A percentile compares a stretch with the other conserved stretches of the same genome.
These are phyloP conservation scores for Chlamydomonas sp. DNA, from an alignment of 139 green algal species.

Conservation along the genomic window DNA sequence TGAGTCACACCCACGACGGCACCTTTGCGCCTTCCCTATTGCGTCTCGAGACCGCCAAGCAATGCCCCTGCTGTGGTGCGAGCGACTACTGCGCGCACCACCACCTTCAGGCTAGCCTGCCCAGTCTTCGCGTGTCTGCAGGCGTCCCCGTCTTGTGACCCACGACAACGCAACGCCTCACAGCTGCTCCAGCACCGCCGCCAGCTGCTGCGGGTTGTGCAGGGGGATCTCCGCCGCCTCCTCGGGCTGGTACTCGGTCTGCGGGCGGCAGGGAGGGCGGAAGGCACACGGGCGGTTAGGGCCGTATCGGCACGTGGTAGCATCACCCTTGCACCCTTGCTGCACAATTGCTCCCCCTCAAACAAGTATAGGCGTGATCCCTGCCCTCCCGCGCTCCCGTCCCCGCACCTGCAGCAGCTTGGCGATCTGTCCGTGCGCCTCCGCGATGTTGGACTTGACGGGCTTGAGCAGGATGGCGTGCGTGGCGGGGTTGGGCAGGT, in stretches of 20 bases:
- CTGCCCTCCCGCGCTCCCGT: neutral
- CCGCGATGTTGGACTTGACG: slow-evolving; percentile 93
- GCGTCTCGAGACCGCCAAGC: neutral
- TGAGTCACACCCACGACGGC: neutral
- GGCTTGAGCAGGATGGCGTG: slow-evolving; percentile 89
- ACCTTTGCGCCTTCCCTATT: neutral
- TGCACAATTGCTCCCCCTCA: neutral
- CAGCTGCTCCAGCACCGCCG: slow-evolving; percentile 60
- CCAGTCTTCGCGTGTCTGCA: neutral
- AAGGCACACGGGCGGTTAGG: neutral
- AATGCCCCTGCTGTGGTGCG: neutral
- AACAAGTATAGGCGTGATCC: neutral
- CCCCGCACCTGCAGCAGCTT: slow-evolving; percentile 75
- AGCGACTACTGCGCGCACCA: neutral
- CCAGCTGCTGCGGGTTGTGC: slow-evolving; percentile 59
- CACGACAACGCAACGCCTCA: neutral
- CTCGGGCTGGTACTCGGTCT: slow-evolving; percentile 64
- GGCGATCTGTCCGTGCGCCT: slow-evolving; percentile 92
- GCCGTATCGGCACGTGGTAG: neutral
- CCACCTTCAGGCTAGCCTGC: neutral
- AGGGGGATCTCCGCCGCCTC: slow-evolving; percentile 53
- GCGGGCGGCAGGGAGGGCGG: slow-evolving; percentile 69
- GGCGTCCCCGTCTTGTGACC: neutral
- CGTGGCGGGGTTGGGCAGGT: slow-evolving; percentile 85
- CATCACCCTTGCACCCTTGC: neutral